Base-by-base conservation (phyloP, 2,329 filamentous ascomycete species). In the Fusarium fracticaudum region DNA sequence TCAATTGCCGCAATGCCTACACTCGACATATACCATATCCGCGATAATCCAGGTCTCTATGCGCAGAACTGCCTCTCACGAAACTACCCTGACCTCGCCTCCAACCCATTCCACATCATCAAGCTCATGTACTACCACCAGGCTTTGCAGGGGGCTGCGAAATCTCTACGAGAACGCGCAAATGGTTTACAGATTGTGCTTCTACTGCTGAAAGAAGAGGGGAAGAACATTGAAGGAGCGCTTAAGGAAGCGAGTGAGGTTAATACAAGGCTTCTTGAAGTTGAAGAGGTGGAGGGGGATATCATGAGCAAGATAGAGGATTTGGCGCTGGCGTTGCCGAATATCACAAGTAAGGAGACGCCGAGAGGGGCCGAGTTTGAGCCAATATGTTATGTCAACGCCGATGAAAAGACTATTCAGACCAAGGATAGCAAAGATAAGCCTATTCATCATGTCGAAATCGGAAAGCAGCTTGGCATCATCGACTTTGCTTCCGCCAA, bases 231-330 rank as follows among this genome's bases (percentile, higher is more conserved):
- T 10, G 22, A 51, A 5, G 22, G 5, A 13, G 6, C 15, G 15
- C 17, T 51, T 6, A 5, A 18, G 1, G 22, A 51, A 51, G 48
- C 6, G 6, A 51, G 22, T 5, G 48, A 33, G 8, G 22, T 14
- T 1, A 5, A 24, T 0, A 6, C 4, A 18, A 51, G 14, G 12
- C 17, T 51, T 33, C 22, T 33, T 20, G 22, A 51, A 24, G 6
- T 33, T 10, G 8, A 33, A 7, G 5, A 33, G 2, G 2, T 18
- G 0, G 12, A 51, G 15, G 8, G 4, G 22, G 11, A 24, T 24
- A n/a, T 51, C 15, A 33, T 35, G 48, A 24, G 22, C 4, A 33
- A 51, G 11, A 51, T 51, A 10, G 48, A 51, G 11, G 22, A 14
- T 3, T 14, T 51, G 17, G 6, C 48, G 15, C 22, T 51, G 22